A percentile compares a stretch with the other conserved stretches of the same genome.
Evolutionary conservation across 108 stramenopile genomes (phyloP).

Genomic region (Nitzschia inconspicua): DNA sequence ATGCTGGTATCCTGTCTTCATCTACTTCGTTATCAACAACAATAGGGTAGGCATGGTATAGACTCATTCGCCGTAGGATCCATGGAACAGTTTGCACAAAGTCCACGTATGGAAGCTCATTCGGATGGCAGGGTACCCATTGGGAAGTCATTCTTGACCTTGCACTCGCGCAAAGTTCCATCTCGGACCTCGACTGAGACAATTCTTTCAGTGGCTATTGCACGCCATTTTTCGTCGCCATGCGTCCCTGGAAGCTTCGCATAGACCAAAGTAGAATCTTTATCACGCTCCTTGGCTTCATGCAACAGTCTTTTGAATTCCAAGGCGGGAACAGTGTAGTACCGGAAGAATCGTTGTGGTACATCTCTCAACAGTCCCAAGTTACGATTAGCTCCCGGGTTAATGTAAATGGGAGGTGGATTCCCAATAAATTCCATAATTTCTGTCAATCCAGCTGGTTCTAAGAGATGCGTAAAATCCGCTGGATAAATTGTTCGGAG

Average conservation of each 20-base stretch:
- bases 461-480: neutral
- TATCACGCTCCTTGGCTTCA: neutral
- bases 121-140: neutral
- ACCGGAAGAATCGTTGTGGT: neutral
- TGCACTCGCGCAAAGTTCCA: neutral
- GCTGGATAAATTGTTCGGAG: slow-evolving; percentile 1
- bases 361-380: neutral
- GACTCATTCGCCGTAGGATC: neutral
- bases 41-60: slow-evolving; percentile 1
- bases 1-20: neutral
- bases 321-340: neutral
- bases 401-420: neutral
- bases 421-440: neutral
- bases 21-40: no score
- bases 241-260: neutral
- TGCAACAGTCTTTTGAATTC: slow-evolving; percentile 4
- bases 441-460: neutral
- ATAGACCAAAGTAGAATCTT: neutral
- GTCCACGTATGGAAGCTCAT: neutral
- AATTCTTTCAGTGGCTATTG: neutral
- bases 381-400: slow-evolving; percentile 4
- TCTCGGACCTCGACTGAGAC: neutral
- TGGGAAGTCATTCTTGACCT: neutral
- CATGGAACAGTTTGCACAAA: no score
- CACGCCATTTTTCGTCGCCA: slow-evolving; percentile 2